These are phyloP conservation scores for Lycium ferocissimum DNA, from an alignment of 257 asterid species.

Conservation along the genomic window DNA sequence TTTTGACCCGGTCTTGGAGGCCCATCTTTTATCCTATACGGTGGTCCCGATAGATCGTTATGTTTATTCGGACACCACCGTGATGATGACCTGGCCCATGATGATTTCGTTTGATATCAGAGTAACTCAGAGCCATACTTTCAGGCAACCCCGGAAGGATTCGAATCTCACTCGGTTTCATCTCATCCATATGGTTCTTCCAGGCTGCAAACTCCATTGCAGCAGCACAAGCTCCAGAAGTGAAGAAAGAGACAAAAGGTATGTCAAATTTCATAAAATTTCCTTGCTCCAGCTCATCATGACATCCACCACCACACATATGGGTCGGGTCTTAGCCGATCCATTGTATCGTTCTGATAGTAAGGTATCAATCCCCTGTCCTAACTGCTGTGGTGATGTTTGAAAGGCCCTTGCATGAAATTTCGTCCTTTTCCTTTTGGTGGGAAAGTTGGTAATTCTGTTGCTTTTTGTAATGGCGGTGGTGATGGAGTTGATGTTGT, in stretches of 20 bases:
- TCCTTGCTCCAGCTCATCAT: constrained; percentile 86
- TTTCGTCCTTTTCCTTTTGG: neutral
- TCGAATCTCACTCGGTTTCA: constrained; percentile 55
- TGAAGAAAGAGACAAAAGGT: constrained; percentile 59
- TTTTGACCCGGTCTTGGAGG: constrained; percentile 49
- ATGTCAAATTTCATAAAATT: constrained; percentile 51
- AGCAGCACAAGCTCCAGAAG: constrained; percentile 72
- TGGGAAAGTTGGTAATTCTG: constrained; percentile 31
- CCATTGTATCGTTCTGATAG: constrained; percentile 43
- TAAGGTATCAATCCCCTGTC: constrained; percentile 56
- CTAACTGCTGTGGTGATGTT: constrained; percentile 45
- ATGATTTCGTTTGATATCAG: constrained; percentile 51
- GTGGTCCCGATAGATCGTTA: neutral
- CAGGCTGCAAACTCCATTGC: constrained; percentile 68
- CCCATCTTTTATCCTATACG: constrained; percentile 36
- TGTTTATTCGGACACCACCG: constrained; percentile 1
- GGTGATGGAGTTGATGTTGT: constrained; percentile 38
- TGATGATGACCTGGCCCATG: neutral
- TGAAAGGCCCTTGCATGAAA: constrained; percentile 27
- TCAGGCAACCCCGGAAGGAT: constrained; percentile 61
- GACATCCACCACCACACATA: constrained; percentile 59
- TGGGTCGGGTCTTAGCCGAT: constrained; percentile 53
- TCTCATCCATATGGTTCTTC: constrained; percentile 52
- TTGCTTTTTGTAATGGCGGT: neutral
- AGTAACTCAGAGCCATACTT: constrained; percentile 49